Evolutionary conservation across 2,329 filamentous ascomycete species (phyloP).

Genomic region (Claviceps monticola): DNA sequence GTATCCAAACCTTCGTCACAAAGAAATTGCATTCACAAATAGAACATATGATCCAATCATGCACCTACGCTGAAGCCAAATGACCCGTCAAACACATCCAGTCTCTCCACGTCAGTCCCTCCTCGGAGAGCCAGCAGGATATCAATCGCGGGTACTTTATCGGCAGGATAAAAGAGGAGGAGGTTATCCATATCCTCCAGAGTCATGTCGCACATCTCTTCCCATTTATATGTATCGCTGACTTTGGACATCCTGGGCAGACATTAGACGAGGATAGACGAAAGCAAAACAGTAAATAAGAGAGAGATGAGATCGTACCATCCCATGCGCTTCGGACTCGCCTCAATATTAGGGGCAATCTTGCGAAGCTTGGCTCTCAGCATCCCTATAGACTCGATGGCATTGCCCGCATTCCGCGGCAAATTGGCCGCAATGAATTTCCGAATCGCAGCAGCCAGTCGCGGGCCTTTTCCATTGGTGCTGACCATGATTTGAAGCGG

Average conservation of each 20-base stretch:
- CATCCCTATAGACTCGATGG: conserved; percentile 71
- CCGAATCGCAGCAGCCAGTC: conserved; percentile 75
- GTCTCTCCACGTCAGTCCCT: conserved; percentile 26
- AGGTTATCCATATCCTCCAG: conserved; percentile 75
- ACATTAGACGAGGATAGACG: not conserved
- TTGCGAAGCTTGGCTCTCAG: conserved; percentile 67
- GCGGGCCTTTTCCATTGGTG: conserved; percentile 91
- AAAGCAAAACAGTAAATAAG: not conserved
- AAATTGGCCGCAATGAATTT: conserved; percentile 65
- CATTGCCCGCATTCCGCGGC: conserved; percentile 68
- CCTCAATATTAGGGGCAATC: conserved; percentile 55
- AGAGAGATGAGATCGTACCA: conserved; percentile 42
- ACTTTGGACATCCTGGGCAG: conserved; percentile 73
- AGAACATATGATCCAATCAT: conserved; percentile 4
- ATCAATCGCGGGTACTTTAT: conserved; percentile 41
- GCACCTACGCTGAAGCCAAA: conserved; percentile 44
- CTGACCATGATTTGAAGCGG: conserved; percentile 97
- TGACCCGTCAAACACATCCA: conserved; percentile 45
- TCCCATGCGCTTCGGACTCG: conserved; percentile 78
- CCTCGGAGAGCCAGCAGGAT: conserved; percentile 41
- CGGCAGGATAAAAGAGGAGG: conserved; percentile 55
- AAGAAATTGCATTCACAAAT: not conserved
- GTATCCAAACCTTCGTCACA: too few relatives aligned
- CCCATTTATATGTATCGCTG: conserved; percentile 73
- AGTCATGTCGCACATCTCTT: conserved; percentile 70